Base-by-base conservation (phyloP, 495 filamentous ascomycete species). In the Trichoderma reesei region DNA sequence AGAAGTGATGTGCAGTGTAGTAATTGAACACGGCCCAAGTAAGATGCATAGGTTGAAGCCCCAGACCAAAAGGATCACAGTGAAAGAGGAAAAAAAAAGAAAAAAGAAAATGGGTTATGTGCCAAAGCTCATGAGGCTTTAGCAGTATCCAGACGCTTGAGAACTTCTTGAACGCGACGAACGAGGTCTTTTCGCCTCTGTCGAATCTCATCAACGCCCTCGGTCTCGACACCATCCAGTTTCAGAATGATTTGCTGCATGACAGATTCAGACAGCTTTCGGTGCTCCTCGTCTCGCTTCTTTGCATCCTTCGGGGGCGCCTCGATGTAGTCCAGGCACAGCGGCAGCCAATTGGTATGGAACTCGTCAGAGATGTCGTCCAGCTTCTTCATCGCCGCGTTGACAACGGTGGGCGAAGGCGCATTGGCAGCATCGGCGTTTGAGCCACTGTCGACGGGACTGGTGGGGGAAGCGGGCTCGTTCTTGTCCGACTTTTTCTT, bases 161-260 rank as follows among this genome's bases (percentile, higher is more conserved):
- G 72, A 11, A 83, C 71, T 16, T 72, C 80, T 72, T 96, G 91
- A 5, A 88, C 85, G 69, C 91, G 85, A 65, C 78, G 85, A 51
- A 97, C 89, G 34, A 96, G 75, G 7, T 87, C 88, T 72, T 87
- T 89, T 69, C 92, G 81, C 68, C 80, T 82, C 54, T 76, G 78
- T 54, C 92, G 82, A 42, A 84, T 82, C 9, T 82, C 83, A 20
- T 74, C 78, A 67, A 93, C 82, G 6, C 83, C 85, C 20, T 87
- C 83, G 3, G 85, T 87, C 63, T 93, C 90, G 34, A 96, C 86
- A 14, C 80, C 87, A 77, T 97, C 92, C 34, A 93, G 79, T 75
- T 95, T 96, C 68, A 98, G 68, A 64, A 96, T 67, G 7, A 93
- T 82, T 71, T 96, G 90, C 61, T 85, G 81, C 79, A 98, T 76